These are phyloP conservation scores for Apiosordaria backusii DNA, from an alignment of 495 filamentous ascomycete genomes.

Conservation along the genomic window DNA sequence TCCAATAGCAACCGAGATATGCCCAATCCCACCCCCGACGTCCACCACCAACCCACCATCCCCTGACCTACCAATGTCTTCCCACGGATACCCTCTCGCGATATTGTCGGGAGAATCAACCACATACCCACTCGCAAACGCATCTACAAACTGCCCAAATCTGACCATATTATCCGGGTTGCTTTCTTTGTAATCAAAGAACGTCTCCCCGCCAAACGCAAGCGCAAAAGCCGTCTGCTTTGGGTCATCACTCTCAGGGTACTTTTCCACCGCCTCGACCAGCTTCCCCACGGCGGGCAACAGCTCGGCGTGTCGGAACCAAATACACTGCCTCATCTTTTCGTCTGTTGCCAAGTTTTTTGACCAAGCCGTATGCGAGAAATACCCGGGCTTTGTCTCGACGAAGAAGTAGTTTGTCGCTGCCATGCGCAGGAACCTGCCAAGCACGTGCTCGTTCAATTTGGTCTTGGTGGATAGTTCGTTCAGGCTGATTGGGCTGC, in stretches of 20 bases:
- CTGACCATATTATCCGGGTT: slow-evolving; percentile 19
- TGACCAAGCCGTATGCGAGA: slow-evolving; percentile 37
- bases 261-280: slow-evolving; percentile 62
- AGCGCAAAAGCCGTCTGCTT: slow-evolving; percentile 32
- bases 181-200: slow-evolving; percentile 23
- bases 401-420: slow-evolving; percentile 35
- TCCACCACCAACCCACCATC: slow-evolving; percentile 30
- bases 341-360: slow-evolving; percentile 19
- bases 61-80: slow-evolving; percentile 6
- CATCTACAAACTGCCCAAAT: slow-evolving; percentile 17
- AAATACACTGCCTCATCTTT: slow-evolving; percentile 21
- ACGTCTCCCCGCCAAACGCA: slow-evolving; percentile 27
- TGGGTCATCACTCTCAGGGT: slow-evolving; percentile 24
- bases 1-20: slow-evolving; percentile 36
- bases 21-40: slow-evolving; percentile 46
- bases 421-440: slow-evolving; percentile 35
- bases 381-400: slow-evolving; percentile 27
- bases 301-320: slow-evolving; percentile 47
- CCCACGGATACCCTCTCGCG: slow-evolving; percentile 20
- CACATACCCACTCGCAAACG: slow-evolving; percentile 10
- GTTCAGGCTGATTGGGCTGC: slow-evolving; percentile 22
- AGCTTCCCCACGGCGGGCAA: slow-evolving; percentile 75
- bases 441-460: slow-evolving; percentile 27
- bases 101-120: slow-evolving; percentile 17
- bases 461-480: slow-evolving; percentile 26